Base-by-base conservation (phyloP, 352 stramenopile species). In the Globisporangium acanthophoron region DNA sequence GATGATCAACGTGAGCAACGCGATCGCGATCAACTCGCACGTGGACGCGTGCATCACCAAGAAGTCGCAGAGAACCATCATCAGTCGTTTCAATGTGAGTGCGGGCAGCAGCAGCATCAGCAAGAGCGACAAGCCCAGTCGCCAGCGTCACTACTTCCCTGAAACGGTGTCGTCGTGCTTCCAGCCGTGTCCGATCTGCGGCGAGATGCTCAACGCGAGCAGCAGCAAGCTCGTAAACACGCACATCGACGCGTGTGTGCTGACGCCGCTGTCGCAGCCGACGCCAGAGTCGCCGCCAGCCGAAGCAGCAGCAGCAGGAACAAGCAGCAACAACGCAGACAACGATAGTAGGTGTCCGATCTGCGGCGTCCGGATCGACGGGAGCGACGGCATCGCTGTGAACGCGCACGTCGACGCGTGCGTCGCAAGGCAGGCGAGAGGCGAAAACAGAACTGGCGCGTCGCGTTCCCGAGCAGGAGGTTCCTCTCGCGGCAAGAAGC, bases 21-120 rank as follows among this genome's bases (percentile, higher is more conserved):
- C 70, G 29, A 70, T 85, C 45, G 62, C 74, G n/a, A 75, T 90
- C 57, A 88, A 87, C 54, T 61, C 67, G 48, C 80, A 90, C 59
- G 74, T 90, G 24, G 80, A 90, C 44, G 65, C 58, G 8, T 90
- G 80, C 39, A 65, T 83, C 35, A 12, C n/a, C 1, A 39, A 47
- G 29, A 40, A 54, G 47, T 44, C 50, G 21, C 33, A 33, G n/a
- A 8, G 5, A 57, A n/a, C 37, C 35, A 15, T 15, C 8, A n/a
- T 12, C 27, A 49, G 27, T 15, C n/a, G 44, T 21, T 44, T 15
- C 7, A 16, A 21, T 33, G 16, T 8, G 5, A 11, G n/a, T 52
- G 11, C 20, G 18, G 2, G 20, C 44, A 53, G 1, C 35, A 41
- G 2, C 35, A 31, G 39, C 33, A 62, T 8, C 29, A n/a, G 37